Base-by-base conservation (phyloP, 805 yeast species). In the Kodamaea nitidulidarum region DNA sequence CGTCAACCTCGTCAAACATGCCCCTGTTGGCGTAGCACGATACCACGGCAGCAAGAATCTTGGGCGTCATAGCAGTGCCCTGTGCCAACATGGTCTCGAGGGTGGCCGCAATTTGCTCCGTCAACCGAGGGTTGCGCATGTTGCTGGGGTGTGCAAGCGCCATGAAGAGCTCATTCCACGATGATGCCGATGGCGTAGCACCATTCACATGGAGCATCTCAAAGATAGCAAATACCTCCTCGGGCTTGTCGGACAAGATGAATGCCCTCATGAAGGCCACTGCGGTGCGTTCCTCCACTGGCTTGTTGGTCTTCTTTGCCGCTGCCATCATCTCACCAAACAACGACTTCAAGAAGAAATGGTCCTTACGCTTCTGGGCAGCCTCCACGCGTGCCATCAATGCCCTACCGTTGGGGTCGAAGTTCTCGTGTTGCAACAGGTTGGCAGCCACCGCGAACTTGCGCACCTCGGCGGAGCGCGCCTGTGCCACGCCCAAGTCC, bases 111-210 rank as follows among this genome's bases (percentile, higher is more conserved):
- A 34, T 48, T 21, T 16, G 32, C 14, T 20, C 49, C 33, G 22
- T 61, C 67, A 12, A 66, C 51, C 15, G 5, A 3, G 32, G 12
- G 21, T 30, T 16, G 20, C 15, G 8, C 12, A 4, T 30, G 16
- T 50, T 58, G 4, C 46, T 43, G 3, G 70, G 62, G 43, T 57
- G 62, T 7, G 70, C 66, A 52, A 72, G 68, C 1, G 82, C 67
- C 37, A 71, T 62, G 36, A 84, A 58, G 20, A 82, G 65, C 37
- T 74, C 67, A 38, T 80, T 79, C 88, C 88, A 84, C 1, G 78
- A 56, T 0, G 56, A 47, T n/a, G 68, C 48, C 4, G 71, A 56
- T n/a, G 78, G 78, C 1, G 44, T 44, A 12, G 67, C 51, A 15
- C 70, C 72, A 5, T 54, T 49, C 8, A 55, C 44, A 18, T 71